These are phyloP conservation scores for Pleurotus salmoneostramineus DNA, from an alignment of 768 basidiomycete genomes.

Conservation along the genomic window DNA sequence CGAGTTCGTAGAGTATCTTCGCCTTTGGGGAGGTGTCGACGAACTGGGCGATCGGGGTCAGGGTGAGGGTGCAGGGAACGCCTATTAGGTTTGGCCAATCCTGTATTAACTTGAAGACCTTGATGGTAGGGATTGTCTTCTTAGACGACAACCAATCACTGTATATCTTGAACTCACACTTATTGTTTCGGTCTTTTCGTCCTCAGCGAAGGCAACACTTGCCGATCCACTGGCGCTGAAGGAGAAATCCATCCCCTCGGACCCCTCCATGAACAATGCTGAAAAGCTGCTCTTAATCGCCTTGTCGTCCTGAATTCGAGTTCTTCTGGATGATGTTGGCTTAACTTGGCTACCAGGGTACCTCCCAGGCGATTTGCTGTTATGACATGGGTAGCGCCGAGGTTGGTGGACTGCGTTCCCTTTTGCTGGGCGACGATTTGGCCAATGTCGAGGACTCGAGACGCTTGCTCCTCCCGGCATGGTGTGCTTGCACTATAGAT, in stretches of 20 bases:
- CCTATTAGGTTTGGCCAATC: conserved; percentile 8
- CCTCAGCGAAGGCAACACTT: background rate
- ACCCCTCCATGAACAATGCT: conserved; percentile 4
- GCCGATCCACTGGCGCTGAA: conserved; percentile 4
- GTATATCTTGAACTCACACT: conserved; percentile 6
- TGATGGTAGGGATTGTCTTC: conserved; percentile 8
- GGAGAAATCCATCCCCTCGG: conserved; percentile 1
- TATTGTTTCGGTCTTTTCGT: background rate
- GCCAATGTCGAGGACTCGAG: background rate
- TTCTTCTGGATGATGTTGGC: no score
- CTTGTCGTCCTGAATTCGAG: no score
- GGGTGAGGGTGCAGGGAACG: conserved; percentile 12
- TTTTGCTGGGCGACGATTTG: background rate
- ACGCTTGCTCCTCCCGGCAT: background rate
- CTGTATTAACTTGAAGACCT: conserved; percentile 11
- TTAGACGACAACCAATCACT: conserved; percentile 6
- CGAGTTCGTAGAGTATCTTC: conserved; percentile 7
- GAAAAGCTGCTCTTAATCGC: no score
- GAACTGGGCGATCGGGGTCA: conserved; percentile 12
- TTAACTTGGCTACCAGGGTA: no score
- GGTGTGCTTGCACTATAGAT: no score
- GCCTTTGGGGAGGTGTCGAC: conserved; percentile 4
- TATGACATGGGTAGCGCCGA: conserved; percentile 14
- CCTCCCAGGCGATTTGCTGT: no score
- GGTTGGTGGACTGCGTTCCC: background rate